These are phyloP conservation scores for Pseudogymnoascus verrucosus DNA, from an alignment of 2,329 filamentous ascomycete species.

Conservation along the genomic window DNA sequence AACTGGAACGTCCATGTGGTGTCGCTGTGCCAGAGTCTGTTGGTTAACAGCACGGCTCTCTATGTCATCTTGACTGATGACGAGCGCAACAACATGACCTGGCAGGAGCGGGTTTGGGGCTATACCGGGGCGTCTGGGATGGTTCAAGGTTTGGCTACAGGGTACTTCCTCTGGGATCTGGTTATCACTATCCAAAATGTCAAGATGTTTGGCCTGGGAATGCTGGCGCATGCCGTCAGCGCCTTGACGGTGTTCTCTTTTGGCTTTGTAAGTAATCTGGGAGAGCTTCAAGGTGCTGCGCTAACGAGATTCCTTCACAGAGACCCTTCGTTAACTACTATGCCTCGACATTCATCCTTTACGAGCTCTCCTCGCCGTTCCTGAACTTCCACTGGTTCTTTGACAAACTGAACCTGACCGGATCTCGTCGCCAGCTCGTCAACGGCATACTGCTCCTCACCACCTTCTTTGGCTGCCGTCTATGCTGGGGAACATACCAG, in stretches of 20 bases:
- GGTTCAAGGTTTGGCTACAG: slow-evolving; percentile 67
- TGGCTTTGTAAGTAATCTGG: slow-evolving; percentile 60
- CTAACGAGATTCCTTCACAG: slow-evolving; percentile 35
- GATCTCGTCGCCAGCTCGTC: slow-evolving; percentile 63
- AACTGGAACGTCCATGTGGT: slow-evolving; percentile 87
- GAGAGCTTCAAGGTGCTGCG: background rate
- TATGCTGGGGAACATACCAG: slow-evolving; percentile 70
- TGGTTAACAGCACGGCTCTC: slow-evolving; percentile 66
- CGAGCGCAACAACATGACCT: slow-evolving; percentile 58
- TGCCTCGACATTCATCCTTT: slow-evolving; percentile 71
- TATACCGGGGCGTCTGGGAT: slow-evolving; percentile 66
- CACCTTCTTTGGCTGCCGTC: slow-evolving; percentile 69
- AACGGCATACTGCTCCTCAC: slow-evolving; percentile 66
- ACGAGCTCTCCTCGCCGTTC: slow-evolving; percentile 79
- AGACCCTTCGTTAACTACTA: slow-evolving; percentile 81
- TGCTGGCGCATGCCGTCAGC: slow-evolving; percentile 68
- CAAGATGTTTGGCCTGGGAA: slow-evolving; percentile 49
- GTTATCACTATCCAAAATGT: slow-evolving; percentile 60
- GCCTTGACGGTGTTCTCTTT: slow-evolving; percentile 68
- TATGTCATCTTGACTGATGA: slow-evolving; percentile 64
- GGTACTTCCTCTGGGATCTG: slow-evolving; percentile 82
- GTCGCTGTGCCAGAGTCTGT: slow-evolving; percentile 66
- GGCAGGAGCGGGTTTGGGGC: slow-evolving; percentile 64
- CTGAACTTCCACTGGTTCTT: slow-evolving; percentile 90
- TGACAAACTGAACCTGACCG: slow-evolving; percentile 77